phyloP scores from a whole-genome alignment of 2,329 filamentous ascomycete species.

The Diaporthe nobilis region DNA sequence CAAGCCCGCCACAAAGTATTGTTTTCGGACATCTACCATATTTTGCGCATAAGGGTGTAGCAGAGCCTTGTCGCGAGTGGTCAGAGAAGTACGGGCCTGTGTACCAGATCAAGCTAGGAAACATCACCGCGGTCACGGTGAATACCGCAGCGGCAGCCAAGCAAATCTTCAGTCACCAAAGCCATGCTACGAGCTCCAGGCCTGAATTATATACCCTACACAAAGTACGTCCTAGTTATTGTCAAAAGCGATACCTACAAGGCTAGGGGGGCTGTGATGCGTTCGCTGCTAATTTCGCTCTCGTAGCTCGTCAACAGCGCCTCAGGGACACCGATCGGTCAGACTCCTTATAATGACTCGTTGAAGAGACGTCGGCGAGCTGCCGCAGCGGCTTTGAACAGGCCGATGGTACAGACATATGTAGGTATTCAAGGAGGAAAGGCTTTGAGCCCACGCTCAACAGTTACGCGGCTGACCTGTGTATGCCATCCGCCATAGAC shows the following conservation, averaged over 20 bases:
- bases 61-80: conserved; percentile 16
- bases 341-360: conserved; percentile 14
- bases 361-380: conserved; percentile 22
- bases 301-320: conserved; percentile 48
- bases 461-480: background rate
- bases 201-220: conserved; percentile 73
- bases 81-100: conserved; percentile 53
- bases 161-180: conserved; percentile 63
- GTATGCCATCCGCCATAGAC: too few species aligned
- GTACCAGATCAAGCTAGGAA: conserved; percentile 71
- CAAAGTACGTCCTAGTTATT: conserved; percentile 50
- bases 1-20: background rate
- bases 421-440: background rate
- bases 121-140: conserved; percentile 69
- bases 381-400: conserved; percentile 25
- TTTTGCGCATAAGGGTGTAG: background rate
- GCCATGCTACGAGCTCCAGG: conserved; percentile 67
- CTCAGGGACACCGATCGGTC: conserved; percentile 9
- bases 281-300: background rate
- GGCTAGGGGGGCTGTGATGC: too few species aligned
- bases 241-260: background rate
- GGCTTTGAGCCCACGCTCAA: too few species aligned
- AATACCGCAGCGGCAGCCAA: conserved; percentile 67
- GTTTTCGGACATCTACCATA: background rate
- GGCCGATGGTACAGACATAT: conserved; percentile 29